Base-by-base conservation (phyloP, 2,329 filamentous ascomycete species). In the Diaporthe amygdali region DNA sequence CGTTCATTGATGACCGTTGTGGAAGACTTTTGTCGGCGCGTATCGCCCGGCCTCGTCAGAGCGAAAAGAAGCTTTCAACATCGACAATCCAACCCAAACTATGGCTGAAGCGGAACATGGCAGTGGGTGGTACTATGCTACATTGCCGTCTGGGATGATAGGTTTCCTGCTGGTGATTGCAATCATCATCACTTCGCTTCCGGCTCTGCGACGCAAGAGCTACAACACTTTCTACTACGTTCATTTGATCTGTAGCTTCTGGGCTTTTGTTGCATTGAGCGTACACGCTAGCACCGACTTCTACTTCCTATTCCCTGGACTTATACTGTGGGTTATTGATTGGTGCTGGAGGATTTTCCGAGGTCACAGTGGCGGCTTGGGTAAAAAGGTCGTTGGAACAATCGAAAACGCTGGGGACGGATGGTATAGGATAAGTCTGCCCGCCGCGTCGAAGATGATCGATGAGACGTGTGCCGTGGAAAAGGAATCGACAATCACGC, bases 261-360 rank as follows among this genome's bases (percentile, higher is more conserved):
- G 51, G 15, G 66, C 66, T 3, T 74, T 74, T 14, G 1, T 71
- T 25, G 55, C 46, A 6, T 47, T 66, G 1, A 70, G 71, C 27
- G 37, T 74, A 8, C 74, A 74, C 34, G 66, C 74, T 20, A 74
- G 72, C 66, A 74, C 72, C 3, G 66, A 74, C 55, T 74, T 74
- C 41, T 74, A 74, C 25, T 68, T 73, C 15, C 71, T 74, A 5
- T 22, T 74, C 2, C 74, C 72, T 2, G 72, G 74, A 2, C 56
- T 74, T 4, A 27, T 70, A 1, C 44, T 74, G 0, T 69, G 70
- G 68, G 12, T 72, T 10, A 46, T 49, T 2, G 73, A 74, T 12
- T 74, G 72, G 72, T 14, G 10, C 10, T 72, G 71, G 55, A 39
- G 72, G 2, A 37, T 74, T 9, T 68, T 74, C 47, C 52, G 59